Conservation (phyloP, 2,329 filamentous ascomycete species). For the Colletotrichum liaoningense region DNA sequence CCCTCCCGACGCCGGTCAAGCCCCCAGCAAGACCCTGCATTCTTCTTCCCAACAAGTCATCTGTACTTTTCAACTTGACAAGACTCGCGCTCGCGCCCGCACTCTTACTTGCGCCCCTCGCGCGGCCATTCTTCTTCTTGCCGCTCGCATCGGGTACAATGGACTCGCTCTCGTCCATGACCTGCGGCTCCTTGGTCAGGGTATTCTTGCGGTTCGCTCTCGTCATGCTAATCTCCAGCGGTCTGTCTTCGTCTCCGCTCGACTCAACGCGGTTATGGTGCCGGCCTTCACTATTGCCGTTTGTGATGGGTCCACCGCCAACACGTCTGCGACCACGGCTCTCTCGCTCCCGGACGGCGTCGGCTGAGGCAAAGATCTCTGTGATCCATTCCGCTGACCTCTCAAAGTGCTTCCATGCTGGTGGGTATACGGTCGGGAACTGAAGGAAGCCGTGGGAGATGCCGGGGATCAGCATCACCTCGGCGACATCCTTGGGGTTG, state of each 20-base stretch:
- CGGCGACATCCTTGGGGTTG: slow-evolving; percentile 79
- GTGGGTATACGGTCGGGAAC: slow-evolving; percentile 88
- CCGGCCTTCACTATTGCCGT: slow-evolving; percentile 38
- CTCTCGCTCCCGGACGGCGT: slow-evolving; percentile 47
- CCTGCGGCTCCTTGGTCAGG: slow-evolving; percentile 37
- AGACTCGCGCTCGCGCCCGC: slow-evolving; percentile 62
- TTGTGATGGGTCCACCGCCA: slow-evolving; percentile 7
- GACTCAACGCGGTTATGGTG: slow-evolving; percentile 63
- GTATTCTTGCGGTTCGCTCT: slow-evolving; percentile 43
- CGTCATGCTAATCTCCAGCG: slow-evolving; percentile 83
- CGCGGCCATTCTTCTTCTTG: slow-evolving; percentile 40
- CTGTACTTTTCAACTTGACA: slow-evolving; percentile 66
- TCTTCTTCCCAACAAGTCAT: slow-evolving; percentile 66
- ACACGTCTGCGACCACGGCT: slow-evolving; percentile 20
- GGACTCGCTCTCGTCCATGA: slow-evolving; percentile 36
- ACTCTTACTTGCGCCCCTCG: slow-evolving; percentile 49
- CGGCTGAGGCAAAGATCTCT: slow-evolving; percentile 73
- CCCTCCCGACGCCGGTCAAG: slow-evolving; percentile 60
- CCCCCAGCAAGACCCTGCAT: slow-evolving; percentile 69
- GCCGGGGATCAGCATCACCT: slow-evolving; percentile 87
- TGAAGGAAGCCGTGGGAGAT: slow-evolving; percentile 95
- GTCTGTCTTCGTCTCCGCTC: slow-evolving; percentile 82
- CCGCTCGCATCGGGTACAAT: slow-evolving; percentile 37
- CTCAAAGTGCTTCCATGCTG: slow-evolving; percentile 89
- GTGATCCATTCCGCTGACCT: slow-evolving; percentile 85